Percentiles rank a stretch among this genome's conserved stretches.
Conservation (phyloP, 2,329 filamentous ascomycete genomes). For the Polytolypa hystricis region DNA sequence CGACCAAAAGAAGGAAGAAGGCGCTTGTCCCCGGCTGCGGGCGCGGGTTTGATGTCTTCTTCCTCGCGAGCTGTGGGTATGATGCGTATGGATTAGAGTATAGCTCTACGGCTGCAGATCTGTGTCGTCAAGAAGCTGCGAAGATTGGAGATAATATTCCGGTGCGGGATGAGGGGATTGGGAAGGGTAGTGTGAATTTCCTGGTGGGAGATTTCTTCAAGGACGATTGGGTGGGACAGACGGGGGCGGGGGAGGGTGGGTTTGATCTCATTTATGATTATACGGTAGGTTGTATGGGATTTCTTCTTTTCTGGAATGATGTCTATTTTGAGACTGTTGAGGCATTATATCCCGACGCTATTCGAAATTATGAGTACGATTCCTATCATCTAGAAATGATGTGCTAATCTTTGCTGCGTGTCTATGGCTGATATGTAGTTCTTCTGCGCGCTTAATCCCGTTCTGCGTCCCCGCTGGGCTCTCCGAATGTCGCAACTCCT, state of each 20-base stretch:
- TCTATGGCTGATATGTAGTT: conserved; percentile 42
- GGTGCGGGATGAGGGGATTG: conserved; percentile 23
- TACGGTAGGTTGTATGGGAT: no score
- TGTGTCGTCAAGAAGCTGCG: conserved; percentile 25
- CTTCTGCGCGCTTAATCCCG: conserved; percentile 47
- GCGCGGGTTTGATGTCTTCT: conserved; percentile 65
- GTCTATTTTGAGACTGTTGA: conserved; percentile 3
- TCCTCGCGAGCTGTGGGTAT: conserved; percentile 64
- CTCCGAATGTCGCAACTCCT: conserved; percentile 45
- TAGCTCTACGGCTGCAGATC: conserved; percentile 39
- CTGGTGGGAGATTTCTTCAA: conserved; percentile 36
- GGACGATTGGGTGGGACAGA: conserved; percentile 30
- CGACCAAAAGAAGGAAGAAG: conserved; percentile 30
- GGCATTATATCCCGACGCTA: not conserved
- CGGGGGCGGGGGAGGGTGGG: conserved; percentile 21
- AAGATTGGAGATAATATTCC: conserved; percentile 25
- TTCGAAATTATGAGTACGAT: no score
- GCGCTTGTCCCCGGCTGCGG: conserved; percentile 76
- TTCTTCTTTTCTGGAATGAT: no score
- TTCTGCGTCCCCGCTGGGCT: conserved; percentile 48
- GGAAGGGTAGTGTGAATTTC: conserved; percentile 30
- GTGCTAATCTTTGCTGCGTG: no score
- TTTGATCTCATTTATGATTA: conserved; percentile 51
- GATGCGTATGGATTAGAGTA: conserved; percentile 67
- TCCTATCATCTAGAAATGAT: no score